These are phyloP conservation scores for Colletotrichum sp. DNA, from an alignment of 2,329 filamentous ascomycete species.

Conservation along the genomic window DNA sequence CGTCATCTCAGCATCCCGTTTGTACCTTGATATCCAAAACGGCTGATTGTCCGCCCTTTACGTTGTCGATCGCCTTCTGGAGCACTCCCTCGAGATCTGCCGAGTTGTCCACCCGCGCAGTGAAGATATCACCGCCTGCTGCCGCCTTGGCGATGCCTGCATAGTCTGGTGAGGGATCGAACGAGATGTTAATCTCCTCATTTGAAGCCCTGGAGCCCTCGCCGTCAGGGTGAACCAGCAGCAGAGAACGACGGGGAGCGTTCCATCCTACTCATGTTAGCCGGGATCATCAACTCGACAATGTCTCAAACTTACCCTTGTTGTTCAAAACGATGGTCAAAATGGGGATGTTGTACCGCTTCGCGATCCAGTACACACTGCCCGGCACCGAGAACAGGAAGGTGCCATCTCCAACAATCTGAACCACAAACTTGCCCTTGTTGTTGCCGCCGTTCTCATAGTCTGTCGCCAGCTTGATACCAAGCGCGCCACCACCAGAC, in stretches of 20 bases:
- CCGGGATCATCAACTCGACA: background rate
- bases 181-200: conserved; percentile 52
- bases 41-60: conserved; percentile 55
- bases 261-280: conserved; percentile 42
- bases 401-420: conserved; percentile 63
- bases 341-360: conserved; percentile 58
- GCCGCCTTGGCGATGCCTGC: conserved; percentile 32
- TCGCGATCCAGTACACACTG: conserved; percentile 62
- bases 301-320: conserved; percentile 45
- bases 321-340: conserved; percentile 63
- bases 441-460: conserved; percentile 40
- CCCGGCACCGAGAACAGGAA: conserved; percentile 60
- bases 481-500: conserved; percentile 77
- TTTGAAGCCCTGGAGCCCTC: conserved; percentile 44
- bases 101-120: conserved; percentile 51
- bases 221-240: conserved; percentile 49
- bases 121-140: conserved; percentile 52
- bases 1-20: conserved; percentile 40
- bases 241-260: conserved; percentile 45
- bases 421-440: conserved; percentile 54
- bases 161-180: conserved; percentile 49
- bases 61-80: conserved; percentile 53
- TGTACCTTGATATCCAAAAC: conserved; percentile 61
- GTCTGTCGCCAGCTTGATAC: conserved; percentile 73
- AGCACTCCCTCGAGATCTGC: conserved; percentile 52